Evolutionary conservation across 768 basidiomycete species (phyloP), one percentile per base, ranked within the genome.

Genomic region (Rossbeevera mucosa): DNA sequence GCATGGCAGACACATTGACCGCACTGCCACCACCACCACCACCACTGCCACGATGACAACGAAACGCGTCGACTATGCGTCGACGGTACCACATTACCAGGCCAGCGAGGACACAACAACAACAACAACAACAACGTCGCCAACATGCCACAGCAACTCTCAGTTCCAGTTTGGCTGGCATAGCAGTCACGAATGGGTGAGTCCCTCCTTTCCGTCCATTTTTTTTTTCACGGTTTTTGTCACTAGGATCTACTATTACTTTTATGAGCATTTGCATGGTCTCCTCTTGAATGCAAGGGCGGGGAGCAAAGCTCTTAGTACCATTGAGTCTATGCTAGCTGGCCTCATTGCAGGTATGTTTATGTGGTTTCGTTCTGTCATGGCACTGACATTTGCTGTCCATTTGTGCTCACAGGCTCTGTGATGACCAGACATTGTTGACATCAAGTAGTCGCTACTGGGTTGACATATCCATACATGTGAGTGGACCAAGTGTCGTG

Each of bases 131-230:
- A n/a, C n/a, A n/a, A n/a, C n/a, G n/a, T n/a, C n/a, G n/a, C n/a
- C n/a, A n/a, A n/a, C n/a, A n/a, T n/a, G n/a, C n/a, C n/a, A n/a
- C n/a, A n/a, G n/a, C n/a, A n/a, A n/a, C n/a, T n/a, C 70, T 99
- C 29, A 80, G 76, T 55, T 91, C 92, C 13, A 89, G 88, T 61
- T 72, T 99, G 51, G 72, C 94, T 31, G 95, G 93, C 6, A 91
- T 99, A 57, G 92, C 91, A 5, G 77, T 96, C 29, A 96, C 96
- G 18, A 98, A 98, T 61, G 88, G 88, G 91, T 88, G 60, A 47
- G 79, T 38, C 65, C 28, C 31, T 72, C 64, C 30, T 50, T 24
- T 36, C 1, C 18, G 3, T 43, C 1, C 8, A 7, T 4, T 16
- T 33, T 9, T 43, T 54, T 44, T 21, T 4, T 41, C 21, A 22